These are phyloP conservation scores for Raffaelea arxii DNA, from an alignment of 2,329 filamentous ascomycete genomes.

Conservation along the genomic window DNA sequence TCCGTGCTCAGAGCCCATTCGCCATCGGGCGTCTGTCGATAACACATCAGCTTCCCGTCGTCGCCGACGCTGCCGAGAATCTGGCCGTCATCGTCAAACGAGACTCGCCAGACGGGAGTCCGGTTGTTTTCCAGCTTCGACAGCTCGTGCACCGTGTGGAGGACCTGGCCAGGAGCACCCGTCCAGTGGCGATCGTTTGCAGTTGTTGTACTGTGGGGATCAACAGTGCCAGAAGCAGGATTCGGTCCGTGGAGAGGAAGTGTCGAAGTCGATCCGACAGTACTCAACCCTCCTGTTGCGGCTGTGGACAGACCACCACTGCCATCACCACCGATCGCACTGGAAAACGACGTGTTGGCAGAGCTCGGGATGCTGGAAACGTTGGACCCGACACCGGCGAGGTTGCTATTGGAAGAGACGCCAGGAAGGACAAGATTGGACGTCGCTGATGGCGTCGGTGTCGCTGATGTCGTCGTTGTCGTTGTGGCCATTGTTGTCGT, in stretches of 20 bases:
- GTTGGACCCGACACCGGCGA: background rate
- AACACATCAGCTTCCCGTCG: slow-evolving; percentile 57
- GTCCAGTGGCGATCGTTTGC: slow-evolving; percentile 39
- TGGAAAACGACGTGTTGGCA: background rate
- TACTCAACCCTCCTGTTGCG: too few species aligned
- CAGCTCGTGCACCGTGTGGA: slow-evolving; percentile 52
- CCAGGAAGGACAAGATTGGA: too few species aligned
- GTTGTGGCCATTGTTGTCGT: too few species aligned
- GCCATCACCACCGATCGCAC: background rate
- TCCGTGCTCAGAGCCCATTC: slow-evolving; percentile 52
- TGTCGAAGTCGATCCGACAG: too few species aligned
- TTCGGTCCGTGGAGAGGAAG: too few species aligned
- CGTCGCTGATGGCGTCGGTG: too few species aligned
- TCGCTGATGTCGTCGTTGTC: too few species aligned
- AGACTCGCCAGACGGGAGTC: slow-evolving; percentile 66
- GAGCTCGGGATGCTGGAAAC: background rate
- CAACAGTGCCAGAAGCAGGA: too few species aligned
- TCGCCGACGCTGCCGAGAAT: slow-evolving; percentile 68
- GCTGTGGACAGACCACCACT: too few species aligned
- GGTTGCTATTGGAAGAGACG: too few species aligned
- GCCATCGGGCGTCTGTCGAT: slow-evolving; percentile 48
- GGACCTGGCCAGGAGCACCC: slow-evolving; percentile 54
- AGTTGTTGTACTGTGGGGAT: background rate
- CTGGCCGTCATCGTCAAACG: slow-evolving; percentile 61
- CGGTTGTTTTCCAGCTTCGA: slow-evolving; percentile 58